phyloP scores from a whole-genome alignment of 495 filamentous ascomycete genomes.

The Venustampulla echinocandica region DNA sequence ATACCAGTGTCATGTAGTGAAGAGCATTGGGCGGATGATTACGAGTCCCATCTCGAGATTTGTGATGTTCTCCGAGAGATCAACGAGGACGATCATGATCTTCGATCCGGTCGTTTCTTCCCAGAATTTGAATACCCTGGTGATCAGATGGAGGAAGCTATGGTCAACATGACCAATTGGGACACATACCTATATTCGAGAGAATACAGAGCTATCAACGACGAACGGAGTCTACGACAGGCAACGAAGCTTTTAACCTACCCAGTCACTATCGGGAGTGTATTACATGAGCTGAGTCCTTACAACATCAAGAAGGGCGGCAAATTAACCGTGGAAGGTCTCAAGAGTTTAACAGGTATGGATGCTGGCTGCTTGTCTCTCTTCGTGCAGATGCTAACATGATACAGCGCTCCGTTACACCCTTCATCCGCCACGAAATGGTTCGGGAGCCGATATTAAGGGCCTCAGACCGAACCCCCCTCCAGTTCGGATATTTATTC shows the following conservation, averaged over 20 bases:
- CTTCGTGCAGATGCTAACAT: not conserved
- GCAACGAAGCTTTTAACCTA: constrained; percentile 90
- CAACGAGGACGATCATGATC: constrained; percentile 97
- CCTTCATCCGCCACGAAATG: constrained; percentile 75
- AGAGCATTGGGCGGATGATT: constrained; percentile 91
- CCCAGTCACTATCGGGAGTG: constrained; percentile 80
- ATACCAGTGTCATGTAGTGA: constrained; percentile 89
- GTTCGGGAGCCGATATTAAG: constrained; percentile 64
- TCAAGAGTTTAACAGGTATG: constrained; percentile 87
- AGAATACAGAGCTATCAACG: constrained; percentile 80
- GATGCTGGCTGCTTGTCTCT: constrained; percentile 10
- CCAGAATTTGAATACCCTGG: constrained; percentile 88
- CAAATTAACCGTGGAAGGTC: constrained; percentile 73
- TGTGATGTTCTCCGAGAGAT: constrained; percentile 86
- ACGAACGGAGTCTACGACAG: constrained; percentile 78
- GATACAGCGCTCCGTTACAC: constrained; percentile 77
- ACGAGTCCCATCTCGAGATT: constrained; percentile 80
- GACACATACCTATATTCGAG: constrained; percentile 90
- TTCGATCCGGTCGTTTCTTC: constrained; percentile 83
- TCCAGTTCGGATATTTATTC: constrained; percentile 82
- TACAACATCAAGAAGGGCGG: constrained; percentile 66
- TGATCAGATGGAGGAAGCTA: constrained; percentile 78
- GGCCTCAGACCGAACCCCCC: constrained; percentile 76
- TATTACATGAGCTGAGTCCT: constrained; percentile 88
- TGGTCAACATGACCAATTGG: constrained; percentile 98